These are phyloP conservation scores for Trametopsis cervina DNA, from an alignment of 768 basidiomycete genomes.

Conservation along the genomic window DNA sequence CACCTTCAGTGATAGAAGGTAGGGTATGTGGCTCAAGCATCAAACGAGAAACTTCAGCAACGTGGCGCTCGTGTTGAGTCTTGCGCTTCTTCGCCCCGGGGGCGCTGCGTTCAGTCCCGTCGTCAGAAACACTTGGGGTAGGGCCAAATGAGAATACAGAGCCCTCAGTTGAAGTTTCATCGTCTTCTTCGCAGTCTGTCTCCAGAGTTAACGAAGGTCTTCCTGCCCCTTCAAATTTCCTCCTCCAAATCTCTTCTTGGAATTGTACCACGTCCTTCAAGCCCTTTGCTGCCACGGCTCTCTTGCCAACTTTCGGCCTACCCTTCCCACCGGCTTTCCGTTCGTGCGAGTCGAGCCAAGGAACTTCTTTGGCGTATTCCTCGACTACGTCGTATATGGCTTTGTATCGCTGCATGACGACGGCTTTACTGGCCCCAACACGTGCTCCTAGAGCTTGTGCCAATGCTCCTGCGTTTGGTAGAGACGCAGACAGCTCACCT, in stretches of 20 bases:
- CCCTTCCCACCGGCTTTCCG: constrained; percentile 33
- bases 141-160: neutral
- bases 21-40: constrained; percentile 51
- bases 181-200: constrained; percentile 23
- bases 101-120: too few species aligned
- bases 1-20: constrained; percentile 9
- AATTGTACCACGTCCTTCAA: constrained; percentile 65
- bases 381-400: constrained; percentile 52
- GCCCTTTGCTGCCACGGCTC: constrained; percentile 59
- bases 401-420: constrained; percentile 68
- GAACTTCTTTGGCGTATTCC: constrained; percentile 54
- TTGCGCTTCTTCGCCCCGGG: constrained; percentile 32
- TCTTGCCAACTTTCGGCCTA: constrained; percentile 54
- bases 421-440: constrained; percentile 41
- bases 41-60: constrained; percentile 45
- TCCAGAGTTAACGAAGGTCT: constrained; percentile 33
- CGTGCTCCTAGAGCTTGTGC: constrained; percentile 48
- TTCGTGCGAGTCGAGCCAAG: constrained; percentile 62
- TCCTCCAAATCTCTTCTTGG: constrained; percentile 53
- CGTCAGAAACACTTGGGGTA: constrained; percentile 3
- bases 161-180: constrained; percentile 9
- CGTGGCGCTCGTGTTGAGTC: constrained; percentile 21
- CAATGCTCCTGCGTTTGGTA: constrained; percentile 49
- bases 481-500: constrained; percentile 47
- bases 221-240: constrained; percentile 29